Conservation (phyloP, 2,329 filamentous ascomycete genomes). For the Paraphoma chrysanthemicola region DNA sequence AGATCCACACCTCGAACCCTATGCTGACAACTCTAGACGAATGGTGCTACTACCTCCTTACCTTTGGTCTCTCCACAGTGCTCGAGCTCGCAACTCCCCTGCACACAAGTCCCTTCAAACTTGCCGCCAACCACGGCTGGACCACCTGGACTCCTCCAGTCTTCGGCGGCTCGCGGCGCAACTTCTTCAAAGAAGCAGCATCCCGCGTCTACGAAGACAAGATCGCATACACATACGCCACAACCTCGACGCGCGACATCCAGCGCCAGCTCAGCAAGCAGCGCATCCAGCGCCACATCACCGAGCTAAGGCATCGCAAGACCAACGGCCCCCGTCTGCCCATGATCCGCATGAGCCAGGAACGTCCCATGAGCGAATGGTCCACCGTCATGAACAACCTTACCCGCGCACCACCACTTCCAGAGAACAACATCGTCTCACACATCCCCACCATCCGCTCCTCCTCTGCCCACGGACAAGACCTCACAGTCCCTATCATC, state of each 20-base stretch:
- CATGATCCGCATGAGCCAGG: constrained; percentile 49
- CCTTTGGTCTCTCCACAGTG: constrained; percentile 64
- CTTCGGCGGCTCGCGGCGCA: constrained; percentile 56
- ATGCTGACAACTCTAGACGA: constrained; percentile 55
- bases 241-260: constrained; percentile 43
- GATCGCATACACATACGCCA: constrained; percentile 46
- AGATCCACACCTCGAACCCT: background rate
- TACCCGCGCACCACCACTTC: constrained; percentile 28
- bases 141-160: constrained; percentile 61
- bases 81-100: constrained; percentile 56
- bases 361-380: constrained; percentile 50
- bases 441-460: constrained; percentile 38
- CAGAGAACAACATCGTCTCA: constrained; percentile 35
- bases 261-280: constrained; percentile 50
- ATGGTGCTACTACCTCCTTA: constrained; percentile 67
- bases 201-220: constrained; percentile 65
- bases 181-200: constrained; percentile 68
- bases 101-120: constrained; percentile 53
- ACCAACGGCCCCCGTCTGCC: constrained; percentile 43
- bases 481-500: constrained; percentile 23
- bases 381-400: constrained; percentile 43
- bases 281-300: constrained; percentile 51
- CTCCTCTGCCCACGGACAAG: constrained; percentile 16
- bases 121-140: constrained; percentile 63
- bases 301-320: constrained; percentile 50